phyloP scores from a whole-genome alignment of 371 early-diverging fungal species.

The Smittium mucronatum region DNA sequence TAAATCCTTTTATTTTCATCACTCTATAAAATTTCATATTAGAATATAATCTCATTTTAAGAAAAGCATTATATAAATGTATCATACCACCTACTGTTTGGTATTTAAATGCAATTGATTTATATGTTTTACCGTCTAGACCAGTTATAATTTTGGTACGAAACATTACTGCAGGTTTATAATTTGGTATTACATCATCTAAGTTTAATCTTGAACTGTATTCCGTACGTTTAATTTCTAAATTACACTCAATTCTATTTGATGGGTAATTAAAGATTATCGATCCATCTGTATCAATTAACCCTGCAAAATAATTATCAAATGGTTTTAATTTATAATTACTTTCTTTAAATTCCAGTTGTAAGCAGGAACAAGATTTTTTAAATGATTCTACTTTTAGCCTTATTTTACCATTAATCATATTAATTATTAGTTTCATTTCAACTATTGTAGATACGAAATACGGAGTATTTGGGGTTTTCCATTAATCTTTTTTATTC shows the following conservation, averaged over 20 bases:
- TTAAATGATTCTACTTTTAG: constrained; percentile 15
- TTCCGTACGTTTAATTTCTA: constrained; percentile 17
- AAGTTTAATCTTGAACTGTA: constrained; percentile 20
- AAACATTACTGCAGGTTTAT: constrained; percentile 20
- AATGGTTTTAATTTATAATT: constrained; percentile 16
- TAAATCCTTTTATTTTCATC: constrained; percentile 21
- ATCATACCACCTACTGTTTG: constrained; percentile 21
- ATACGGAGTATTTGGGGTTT: constrained; percentile 13
- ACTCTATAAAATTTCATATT: constrained; percentile 23
- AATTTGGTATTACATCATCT: constrained; percentile 19
- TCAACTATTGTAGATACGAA: constrained; percentile 16
- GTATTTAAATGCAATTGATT: constrained; percentile 22
- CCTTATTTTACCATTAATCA: constrained; percentile 13
- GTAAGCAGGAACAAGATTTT: constrained; percentile 14
- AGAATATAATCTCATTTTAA: constrained; percentile 18
- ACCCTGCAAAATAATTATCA: constrained; percentile 19
- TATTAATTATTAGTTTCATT: constrained; percentile 9
- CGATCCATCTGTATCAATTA: constrained; percentile 21
- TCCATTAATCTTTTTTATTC: constrained; percentile 14
- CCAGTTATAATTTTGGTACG: constrained; percentile 18
- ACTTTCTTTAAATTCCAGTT: constrained; percentile 7
- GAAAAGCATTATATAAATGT: constrained; percentile 21
- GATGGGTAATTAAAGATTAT: constrained; percentile 18
- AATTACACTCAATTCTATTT: constrained; percentile 14
- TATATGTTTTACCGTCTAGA: constrained; percentile 16